Percentiles rank a stretch among this genome's conserved stretches.
phyloP scores from a whole-genome alignment of 306 rosid genomes.

The Cicer pinnatifidum region DNA sequence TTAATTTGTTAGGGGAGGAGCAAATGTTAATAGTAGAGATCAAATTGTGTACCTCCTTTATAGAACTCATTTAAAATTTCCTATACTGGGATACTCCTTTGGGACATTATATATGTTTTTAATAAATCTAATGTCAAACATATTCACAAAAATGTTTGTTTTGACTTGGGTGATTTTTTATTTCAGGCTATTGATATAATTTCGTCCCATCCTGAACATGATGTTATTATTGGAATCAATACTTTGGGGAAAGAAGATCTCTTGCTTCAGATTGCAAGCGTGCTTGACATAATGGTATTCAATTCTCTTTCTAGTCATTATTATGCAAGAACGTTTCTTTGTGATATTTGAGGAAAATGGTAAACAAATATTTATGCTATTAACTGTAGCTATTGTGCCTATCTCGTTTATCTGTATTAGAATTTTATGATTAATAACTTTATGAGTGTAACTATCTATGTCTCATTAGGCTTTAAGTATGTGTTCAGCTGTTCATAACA shows the following conservation, averaged over 20 bases:
- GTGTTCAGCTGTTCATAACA: not conserved
- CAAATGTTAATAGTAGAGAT: no score
- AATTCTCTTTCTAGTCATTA: not conserved
- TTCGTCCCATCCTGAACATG: constrained; percentile 71
- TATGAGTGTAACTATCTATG: not conserved
- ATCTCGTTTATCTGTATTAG: not conserved
- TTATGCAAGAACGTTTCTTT: constrained; percentile 7
- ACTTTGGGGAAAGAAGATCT: constrained; percentile 77
- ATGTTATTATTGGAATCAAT: constrained; percentile 68
- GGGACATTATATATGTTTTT: no score
- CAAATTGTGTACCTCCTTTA: no score
- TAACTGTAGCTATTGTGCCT: constrained; percentile 1
- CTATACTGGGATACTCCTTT: no score
- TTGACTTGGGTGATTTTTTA: constrained; percentile 24
- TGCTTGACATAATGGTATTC: constrained; percentile 65
- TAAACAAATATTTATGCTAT: not conserved
- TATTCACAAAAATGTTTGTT: not conserved
- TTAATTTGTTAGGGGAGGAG: no score
- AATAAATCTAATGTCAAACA: no score
- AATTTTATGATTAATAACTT: constrained; percentile 14
- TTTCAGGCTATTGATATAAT: constrained; percentile 67
- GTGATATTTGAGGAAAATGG: not conserved
- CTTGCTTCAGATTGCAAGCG: constrained; percentile 59
- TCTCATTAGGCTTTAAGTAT: constrained; percentile 13
- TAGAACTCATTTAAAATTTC: no score